Percentiles rank a stretch among this genome's conserved stretches.
phyloP scores from a whole-genome alignment of 2,329 filamentous ascomycete genomes.

The Ascocoryne sarcoides region DNA sequence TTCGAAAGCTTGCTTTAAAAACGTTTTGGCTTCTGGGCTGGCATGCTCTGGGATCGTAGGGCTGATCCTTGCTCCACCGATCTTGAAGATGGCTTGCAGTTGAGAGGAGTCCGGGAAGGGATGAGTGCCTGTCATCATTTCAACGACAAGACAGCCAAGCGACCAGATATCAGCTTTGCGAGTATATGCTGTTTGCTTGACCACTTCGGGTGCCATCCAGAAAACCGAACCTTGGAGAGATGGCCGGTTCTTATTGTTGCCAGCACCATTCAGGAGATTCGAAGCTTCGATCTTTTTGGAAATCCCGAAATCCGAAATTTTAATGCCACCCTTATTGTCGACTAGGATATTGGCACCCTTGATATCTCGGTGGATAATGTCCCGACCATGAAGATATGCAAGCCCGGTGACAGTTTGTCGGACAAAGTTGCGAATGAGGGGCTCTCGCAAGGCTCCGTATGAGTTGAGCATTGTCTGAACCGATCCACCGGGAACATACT shows the following conservation, averaged over 20 bases:
- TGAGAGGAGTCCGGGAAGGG: slow-evolving; percentile 97
- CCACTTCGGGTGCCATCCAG: slow-evolving; percentile 99
- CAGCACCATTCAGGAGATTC: slow-evolving; percentile 64
- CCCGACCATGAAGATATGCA: slow-evolving; percentile 84
- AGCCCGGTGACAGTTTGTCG: slow-evolving; percentile 89
- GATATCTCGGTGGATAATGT: slow-evolving; percentile 98
- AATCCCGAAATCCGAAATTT: slow-evolving; percentile 98
- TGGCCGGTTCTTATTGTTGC: slow-evolving; percentile 58
- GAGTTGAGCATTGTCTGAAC: slow-evolving; percentile 98
- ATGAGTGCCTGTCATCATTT: slow-evolving; percentile 97
- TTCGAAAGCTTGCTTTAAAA: slow-evolving; percentile 86
- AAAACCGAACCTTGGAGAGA: slow-evolving; percentile 96
- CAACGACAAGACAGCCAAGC: slow-evolving; percentile 88
- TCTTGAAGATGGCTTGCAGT: slow-evolving; percentile 97
- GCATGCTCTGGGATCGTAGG: slow-evolving; percentile 84
- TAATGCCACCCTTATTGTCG: slow-evolving; percentile 97
- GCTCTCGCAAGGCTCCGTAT: slow-evolving; percentile 89
- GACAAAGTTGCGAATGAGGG: slow-evolving; percentile 91
- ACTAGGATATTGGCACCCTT: slow-evolving; percentile 98
- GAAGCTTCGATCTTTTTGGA: slow-evolving; percentile 94
- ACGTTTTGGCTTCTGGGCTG: slow-evolving; percentile 73
- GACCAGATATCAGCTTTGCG: slow-evolving; percentile 99
- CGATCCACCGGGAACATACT: slow-evolving; percentile 95
- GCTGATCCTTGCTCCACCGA: slow-evolving; percentile 77
- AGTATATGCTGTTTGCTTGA: slow-evolving; percentile 95